Base-by-base conservation (phyloP, 2,329 filamentous ascomycete genomes). In the Aspergillus pseudoviridinutans region DNA sequence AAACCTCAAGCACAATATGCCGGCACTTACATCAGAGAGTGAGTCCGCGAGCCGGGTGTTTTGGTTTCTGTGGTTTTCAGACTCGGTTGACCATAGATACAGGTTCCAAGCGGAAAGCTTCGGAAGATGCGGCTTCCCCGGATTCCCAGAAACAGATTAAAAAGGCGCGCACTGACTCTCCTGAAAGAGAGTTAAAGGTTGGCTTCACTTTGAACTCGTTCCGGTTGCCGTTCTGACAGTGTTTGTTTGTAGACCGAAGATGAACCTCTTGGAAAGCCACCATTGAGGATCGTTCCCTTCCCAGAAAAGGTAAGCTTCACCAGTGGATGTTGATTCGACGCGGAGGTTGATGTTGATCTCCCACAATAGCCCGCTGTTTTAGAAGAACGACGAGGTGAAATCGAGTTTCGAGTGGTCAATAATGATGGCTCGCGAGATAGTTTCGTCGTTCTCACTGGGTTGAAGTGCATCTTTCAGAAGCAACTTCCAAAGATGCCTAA, bases 401-500 rank as follows among this genome's bases (percentile, higher is more conserved):
- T 99, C 66, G 92, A 97, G 74, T 97, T 97, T 74, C 88, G 92
- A 50, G 94, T 97, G 6, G 94, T 99, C 68, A 97, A 97, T 81
- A 99, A 99, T 71, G 94, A 99, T 71, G 89, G 90, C 67, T 83
- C 87, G 41, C 85, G 89, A 63, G 91, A 96, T 69, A 95, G 90
- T 70, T 87, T 92, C 64, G 95, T 97, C 70, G 95, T 99, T 66
- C 82, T 99, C 58, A 97, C 93, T 0, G 94, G 94, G 14, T 81
- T 99, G 55, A 99, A 97, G 73, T 96, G 92, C 71, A 95, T 99
- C 63, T 97, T 99, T 69, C 94, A 99, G 73, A 97, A 97, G 68
- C 94, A 99, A 71, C 82, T 99, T 5, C 94, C 94, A 0, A 97
- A 97, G 76, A 99, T 99, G 94, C 94, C 94, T 14, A 97, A 97